Conservation (phyloP, 2,329 filamentous ascomycete genomes). For the Dryadomyces quercivorus region DNA sequence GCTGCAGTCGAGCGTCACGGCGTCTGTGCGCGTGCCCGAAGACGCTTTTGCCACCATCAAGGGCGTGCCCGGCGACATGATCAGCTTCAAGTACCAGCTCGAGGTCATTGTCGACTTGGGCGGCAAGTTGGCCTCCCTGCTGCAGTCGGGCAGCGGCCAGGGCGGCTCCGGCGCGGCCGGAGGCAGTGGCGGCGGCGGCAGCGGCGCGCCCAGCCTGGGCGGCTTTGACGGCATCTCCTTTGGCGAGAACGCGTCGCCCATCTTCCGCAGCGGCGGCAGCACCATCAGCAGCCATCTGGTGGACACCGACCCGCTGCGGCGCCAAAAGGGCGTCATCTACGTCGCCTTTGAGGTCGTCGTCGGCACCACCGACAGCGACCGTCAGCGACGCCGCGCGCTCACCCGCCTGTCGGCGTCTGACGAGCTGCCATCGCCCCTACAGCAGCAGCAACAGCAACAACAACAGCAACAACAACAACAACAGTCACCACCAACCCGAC, state of each 20-base stretch:
- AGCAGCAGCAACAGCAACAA: too few relatives aligned
- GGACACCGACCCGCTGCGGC: constrained; percentile 73
- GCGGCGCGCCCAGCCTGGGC: constrained; percentile 12
- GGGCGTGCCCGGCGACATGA: constrained; percentile 82
- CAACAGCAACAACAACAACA: too few relatives aligned
- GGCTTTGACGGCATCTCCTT: neutral
- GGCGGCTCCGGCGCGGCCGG: neutral
- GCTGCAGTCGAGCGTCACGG: constrained; percentile 67
- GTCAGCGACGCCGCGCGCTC: constrained; percentile 27
- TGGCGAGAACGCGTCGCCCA: neutral
- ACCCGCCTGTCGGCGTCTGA: constrained; percentile 3
- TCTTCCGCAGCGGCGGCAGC: constrained; percentile 6
- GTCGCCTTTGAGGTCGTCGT: constrained; percentile 79
- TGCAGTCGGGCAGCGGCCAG: constrained; percentile 41
- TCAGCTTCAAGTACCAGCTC: constrained; percentile 87
- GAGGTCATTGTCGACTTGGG: constrained; percentile 90
- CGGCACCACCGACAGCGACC: constrained; percentile 67
- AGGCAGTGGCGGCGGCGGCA: neutral
- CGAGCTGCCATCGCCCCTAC: constrained; percentile 9
- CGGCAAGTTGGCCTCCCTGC: constrained; percentile 66
- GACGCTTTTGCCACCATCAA: constrained; percentile 87
- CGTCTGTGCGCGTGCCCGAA: constrained; percentile 75
- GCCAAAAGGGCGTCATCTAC: constrained; percentile 85
- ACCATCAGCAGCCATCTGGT: constrained; percentile 43
- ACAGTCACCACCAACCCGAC: neutral